phyloP scores from a whole-genome alignment of 805 yeast species.

The Yarrowia deformans region DNA sequence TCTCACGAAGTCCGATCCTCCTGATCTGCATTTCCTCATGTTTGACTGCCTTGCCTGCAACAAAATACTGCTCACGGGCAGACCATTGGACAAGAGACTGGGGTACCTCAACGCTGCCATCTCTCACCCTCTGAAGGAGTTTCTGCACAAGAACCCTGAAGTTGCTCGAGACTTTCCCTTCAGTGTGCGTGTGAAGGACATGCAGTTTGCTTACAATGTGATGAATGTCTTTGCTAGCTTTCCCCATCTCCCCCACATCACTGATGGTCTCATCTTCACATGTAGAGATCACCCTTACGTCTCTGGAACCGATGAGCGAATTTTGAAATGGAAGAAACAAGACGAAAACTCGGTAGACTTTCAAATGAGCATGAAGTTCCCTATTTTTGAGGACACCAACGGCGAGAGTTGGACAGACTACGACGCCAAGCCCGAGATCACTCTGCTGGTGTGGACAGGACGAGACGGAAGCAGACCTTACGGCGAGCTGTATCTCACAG shows the following conservation, averaged over 20 bases:
- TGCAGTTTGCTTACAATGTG: constrained; percentile 83
- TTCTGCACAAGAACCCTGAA: constrained; percentile 74
- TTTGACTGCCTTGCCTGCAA: constrained; percentile 87
- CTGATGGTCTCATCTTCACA: constrained; percentile 94
- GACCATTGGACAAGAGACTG: constrained; percentile 78
- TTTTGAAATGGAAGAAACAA: constrained; percentile 97
- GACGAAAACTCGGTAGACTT: constrained; percentile 95
- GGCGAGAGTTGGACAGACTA: constrained; percentile 69
- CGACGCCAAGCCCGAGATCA: constrained; percentile 76
- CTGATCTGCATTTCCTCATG: constrained; percentile 72
- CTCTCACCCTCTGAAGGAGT: constrained; percentile 78
- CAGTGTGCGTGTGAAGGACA: constrained; percentile 82
- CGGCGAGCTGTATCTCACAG: constrained; percentile 65
- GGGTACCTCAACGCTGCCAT: constrained; percentile 86
- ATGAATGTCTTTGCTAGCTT: constrained; percentile 75
- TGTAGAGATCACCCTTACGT: constrained; percentile 87
- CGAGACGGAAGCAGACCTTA: constrained; percentile 64
- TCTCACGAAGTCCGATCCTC: constrained; percentile 53
- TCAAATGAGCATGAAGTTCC: constrained; percentile 69
- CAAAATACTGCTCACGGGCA: constrained; percentile 70
- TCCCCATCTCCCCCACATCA: constrained; percentile 76
- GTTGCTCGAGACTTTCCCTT: constrained; percentile 81
- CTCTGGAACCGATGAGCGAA: constrained; percentile 84
- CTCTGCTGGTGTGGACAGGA: constrained; percentile 82
- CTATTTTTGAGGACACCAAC: constrained; percentile 64